Evolutionary conservation across 345 rosid genomes (phyloP).

Genomic region (Acer negundo): DNA sequence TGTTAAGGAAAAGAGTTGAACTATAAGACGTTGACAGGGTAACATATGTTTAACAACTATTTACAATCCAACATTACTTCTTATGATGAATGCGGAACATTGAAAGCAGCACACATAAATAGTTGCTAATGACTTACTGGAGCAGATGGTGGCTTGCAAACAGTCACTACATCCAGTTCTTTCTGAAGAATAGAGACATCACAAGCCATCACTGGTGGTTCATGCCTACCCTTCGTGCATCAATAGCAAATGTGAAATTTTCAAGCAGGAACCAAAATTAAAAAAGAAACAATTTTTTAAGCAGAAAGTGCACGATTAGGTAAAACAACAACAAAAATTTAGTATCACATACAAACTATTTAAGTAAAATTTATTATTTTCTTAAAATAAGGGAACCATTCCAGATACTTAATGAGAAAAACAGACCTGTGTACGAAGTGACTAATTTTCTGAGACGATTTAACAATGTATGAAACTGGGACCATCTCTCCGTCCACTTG

Average conservation of each 20-base stretch:
- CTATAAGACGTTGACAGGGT: background rate
- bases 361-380: too few relatives aligned
- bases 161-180: slow-evolving; percentile 75
- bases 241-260: slow-evolving; percentile 29
- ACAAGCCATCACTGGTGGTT: slow-evolving; percentile 75
- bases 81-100: background rate
- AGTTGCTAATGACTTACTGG: slow-evolving; percentile 62
- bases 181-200: slow-evolving; percentile 60
- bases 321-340: background rate
- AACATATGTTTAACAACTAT: background rate
- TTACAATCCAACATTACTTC: slow-evolving; percentile 2
- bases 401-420: background rate
- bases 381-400: background rate
- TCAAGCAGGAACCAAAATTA: background rate
- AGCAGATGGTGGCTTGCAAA: slow-evolving; percentile 82
- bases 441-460: slow-evolving; percentile 78
- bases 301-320: background rate
- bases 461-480: slow-evolving; percentile 74
- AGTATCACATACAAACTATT: background rate
- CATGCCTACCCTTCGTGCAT: slow-evolving; percentile 71
- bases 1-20: background rate
- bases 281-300: background rate
- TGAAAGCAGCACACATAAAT: background rate
- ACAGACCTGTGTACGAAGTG: slow-evolving; percentile 85
- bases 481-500: slow-evolving; percentile 81